A percentile compares a stretch with the other conserved stretches of the same genome.
These are phyloP conservation scores for Kodamaea kakaduensis DNA, from an alignment of 805 yeast genomes.

Conservation along the genomic window DNA sequence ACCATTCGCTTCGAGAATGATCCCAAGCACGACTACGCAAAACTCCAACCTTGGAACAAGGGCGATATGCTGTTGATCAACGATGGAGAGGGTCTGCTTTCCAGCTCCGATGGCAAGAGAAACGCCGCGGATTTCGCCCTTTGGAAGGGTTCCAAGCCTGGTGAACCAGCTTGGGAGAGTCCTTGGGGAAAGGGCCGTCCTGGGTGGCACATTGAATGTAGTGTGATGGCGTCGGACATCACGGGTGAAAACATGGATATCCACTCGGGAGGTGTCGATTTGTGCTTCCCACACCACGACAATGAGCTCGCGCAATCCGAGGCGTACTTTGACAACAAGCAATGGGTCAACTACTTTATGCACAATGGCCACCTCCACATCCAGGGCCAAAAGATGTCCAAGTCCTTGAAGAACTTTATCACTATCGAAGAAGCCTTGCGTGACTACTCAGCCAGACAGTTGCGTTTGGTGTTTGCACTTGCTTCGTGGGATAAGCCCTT, in stretches of 20 bases:
- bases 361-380: slow-evolving; percentile 98
- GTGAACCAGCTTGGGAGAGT: slow-evolving; percentile 94
- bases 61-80: slow-evolving; percentile 80
- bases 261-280: slow-evolving; percentile 95
- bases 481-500: slow-evolving; percentile 90
- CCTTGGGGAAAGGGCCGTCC: slow-evolving; percentile 98
- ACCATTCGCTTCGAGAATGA: slow-evolving; percentile 73
- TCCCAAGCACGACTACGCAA: slow-evolving; percentile 81
- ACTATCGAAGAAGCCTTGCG: slow-evolving; percentile 87
- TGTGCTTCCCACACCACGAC: slow-evolving; percentile 98
- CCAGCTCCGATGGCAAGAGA: slow-evolving; percentile 53
- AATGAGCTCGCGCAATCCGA: slow-evolving; percentile 97
- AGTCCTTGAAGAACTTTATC: slow-evolving; percentile 90
- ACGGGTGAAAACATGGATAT: slow-evolving; percentile 84
- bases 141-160: slow-evolving; percentile 95
- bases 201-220: slow-evolving; percentile 99
- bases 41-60: slow-evolving; percentile 97
- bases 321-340: slow-evolving; percentile 81
- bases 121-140: slow-evolving; percentile 87
- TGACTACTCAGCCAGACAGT: slow-evolving; percentile 70
- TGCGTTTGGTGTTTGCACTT: slow-evolving; percentile 85
- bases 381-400: slow-evolving; percentile 98
- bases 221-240: slow-evolving; percentile 94
- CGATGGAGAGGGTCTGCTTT: slow-evolving; percentile 91
- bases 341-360: slow-evolving; percentile 95